Evolutionary conservation across 2,329 filamentous ascomycete species (phyloP), one percentile per base, ranked within the genome.

Genomic region (Microcyclospora pomicola): DNA sequence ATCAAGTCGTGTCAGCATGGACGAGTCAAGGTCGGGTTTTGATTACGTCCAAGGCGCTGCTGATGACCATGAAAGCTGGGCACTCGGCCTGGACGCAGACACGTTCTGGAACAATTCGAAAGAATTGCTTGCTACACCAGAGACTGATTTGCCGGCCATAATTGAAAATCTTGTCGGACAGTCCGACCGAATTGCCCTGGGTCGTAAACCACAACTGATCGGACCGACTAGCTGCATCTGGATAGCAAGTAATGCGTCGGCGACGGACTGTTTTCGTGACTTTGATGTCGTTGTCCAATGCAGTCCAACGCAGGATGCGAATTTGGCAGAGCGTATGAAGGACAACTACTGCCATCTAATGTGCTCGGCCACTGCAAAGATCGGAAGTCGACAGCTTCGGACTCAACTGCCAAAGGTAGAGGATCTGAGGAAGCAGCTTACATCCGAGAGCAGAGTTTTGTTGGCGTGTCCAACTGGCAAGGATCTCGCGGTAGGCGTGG

Each of bases 11-110:
- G 77, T 86, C 2, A 80, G 77, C 10, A 75, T 73, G 2, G 78
- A 77, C 5, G 30, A 31, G 14, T 5, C 19, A 24, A 24, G 19
- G 19, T 5, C 30, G 14, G 30, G 30, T 31, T 15, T n/a, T 15
- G 14, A 31, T 9, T 98, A 98, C 54, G 80, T 98, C 42, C 91
- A 96, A 61, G 91, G 91, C 36, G 88, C 88, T 1, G 91, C 82
- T 2, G 91, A 98, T 59, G 91, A 98, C 57, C 84, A 82, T 10
- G 91, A 98, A 65, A 84, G 83, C 49, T 98, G 91, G 91, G 80
- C 86, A 1, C 65, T 73, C 16, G 85, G 84, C 0, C 70, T 96
- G 12, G 91, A 82, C 0, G 75, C 88, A 0, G 57, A 65, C 0
- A 45, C 88, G 0, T 98, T 94, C 61, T 98, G 91, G 91, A 60